A percentile compares a stretch with the other conserved stretches of the same genome.
Evolutionary conservation across 176 grass and related monocot genomes (phyloP).

Genomic region (Tillandsia fasciculata): DNA sequence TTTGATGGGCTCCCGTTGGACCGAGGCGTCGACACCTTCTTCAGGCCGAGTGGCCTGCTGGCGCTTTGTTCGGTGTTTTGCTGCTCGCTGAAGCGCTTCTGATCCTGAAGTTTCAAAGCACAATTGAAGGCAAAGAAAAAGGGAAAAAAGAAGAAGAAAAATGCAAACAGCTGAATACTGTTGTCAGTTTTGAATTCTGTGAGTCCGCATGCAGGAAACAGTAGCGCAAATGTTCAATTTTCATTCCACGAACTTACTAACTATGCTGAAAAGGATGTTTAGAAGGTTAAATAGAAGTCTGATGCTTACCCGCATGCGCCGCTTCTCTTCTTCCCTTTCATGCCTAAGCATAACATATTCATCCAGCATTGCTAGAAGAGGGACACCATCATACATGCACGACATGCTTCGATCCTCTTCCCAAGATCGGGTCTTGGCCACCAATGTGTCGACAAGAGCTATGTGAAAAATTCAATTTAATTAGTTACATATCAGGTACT

Average conservation of each 20-base stretch:
- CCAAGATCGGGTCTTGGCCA: conserved; percentile 82
- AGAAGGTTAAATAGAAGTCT: not conserved
- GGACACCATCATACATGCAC: conserved; percentile 95
- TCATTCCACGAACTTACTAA: too few relatives aligned
- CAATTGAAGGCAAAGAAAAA: too few relatives aligned
- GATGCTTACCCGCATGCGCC: conserved; percentile 58
- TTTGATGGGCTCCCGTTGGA: conserved; percentile 51
- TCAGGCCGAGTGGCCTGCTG: conserved; percentile 37
- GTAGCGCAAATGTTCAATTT: too few relatives aligned
- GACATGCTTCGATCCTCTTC: conserved; percentile 64
- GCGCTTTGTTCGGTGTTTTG: conserved; percentile 54
- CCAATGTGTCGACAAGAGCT: conserved; percentile 95
- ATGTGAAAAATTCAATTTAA: conserved; percentile 22
- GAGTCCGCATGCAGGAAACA: too few relatives aligned
- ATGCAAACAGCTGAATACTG: too few relatives aligned
- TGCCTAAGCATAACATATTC: conserved; percentile 96
- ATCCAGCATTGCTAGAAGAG: conserved; percentile 92
- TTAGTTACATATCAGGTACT: conserved; percentile 18
- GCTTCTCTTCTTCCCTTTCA: conserved; percentile 97
- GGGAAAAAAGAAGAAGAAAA: too few relatives aligned
- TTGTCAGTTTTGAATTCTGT: too few relatives aligned
- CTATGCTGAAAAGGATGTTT: not conserved
- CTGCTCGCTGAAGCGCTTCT: conserved; percentile 62
- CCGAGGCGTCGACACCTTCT: conserved; percentile 54
- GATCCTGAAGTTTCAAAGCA: conserved; percentile 43